A percentile compares a stretch with the other conserved stretches of the same genome.
Conservation (phyloP, 257 asterid genomes). For the Solanum megistacrolobum region DNA sequence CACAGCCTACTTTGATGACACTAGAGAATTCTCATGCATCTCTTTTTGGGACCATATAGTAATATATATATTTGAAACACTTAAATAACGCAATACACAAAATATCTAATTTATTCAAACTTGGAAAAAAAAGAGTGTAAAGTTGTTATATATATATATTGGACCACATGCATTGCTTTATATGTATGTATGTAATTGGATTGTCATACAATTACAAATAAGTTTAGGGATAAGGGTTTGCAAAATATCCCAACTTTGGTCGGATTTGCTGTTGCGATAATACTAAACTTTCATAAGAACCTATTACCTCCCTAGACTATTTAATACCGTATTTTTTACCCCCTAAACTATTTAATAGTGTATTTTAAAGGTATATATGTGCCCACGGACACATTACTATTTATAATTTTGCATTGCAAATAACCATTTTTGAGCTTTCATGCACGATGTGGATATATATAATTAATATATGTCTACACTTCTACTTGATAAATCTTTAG, state of each 20-base stretch:
- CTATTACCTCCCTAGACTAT: too few relatives aligned
- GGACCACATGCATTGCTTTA: neutral
- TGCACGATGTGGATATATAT: neutral
- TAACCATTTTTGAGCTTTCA: neutral
- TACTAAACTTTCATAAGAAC: too few relatives aligned
- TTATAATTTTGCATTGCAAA: too few relatives aligned
- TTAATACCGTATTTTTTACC: too few relatives aligned
- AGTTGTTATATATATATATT: neutral
- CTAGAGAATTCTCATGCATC: neutral
- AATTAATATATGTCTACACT: neutral
- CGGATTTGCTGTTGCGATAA: too few relatives aligned
- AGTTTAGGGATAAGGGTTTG: neutral
- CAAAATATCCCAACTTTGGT: too few relatives aligned
- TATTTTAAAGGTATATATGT: too few relatives aligned
- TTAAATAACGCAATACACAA: neutral
- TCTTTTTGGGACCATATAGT: neutral
- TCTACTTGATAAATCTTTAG: neutral
- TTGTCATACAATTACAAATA: neutral
- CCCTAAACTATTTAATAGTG: too few relatives aligned
- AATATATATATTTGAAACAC: neutral
- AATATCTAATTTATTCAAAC: neutral
- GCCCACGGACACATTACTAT: too few relatives aligned
- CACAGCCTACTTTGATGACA: neutral
- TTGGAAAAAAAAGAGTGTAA: neutral
- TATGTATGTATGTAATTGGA: neutral